A percentile compares a stretch with the other conserved stretches of the same genome.
Evolutionary conservation across 345 rosid genomes (phyloP).

Genomic region (Populus nigra): DNA sequence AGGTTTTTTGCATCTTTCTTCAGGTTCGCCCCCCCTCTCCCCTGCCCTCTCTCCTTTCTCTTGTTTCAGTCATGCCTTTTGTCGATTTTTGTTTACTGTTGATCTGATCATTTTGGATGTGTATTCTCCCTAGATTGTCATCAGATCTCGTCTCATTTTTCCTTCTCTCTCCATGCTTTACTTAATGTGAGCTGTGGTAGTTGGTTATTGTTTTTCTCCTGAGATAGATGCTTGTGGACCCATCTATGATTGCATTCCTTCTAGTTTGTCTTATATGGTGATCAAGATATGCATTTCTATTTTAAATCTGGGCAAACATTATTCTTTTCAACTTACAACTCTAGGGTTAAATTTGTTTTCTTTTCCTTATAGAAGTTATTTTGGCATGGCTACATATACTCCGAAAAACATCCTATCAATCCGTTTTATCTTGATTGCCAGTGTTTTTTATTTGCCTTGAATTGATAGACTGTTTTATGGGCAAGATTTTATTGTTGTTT

Average conservation of each 20-base stretch:
- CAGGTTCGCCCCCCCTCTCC: too few species aligned
- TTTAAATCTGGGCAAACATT: background rate
- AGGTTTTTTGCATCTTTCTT: too few species aligned
- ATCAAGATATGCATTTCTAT: background rate
- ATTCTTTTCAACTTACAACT: background rate
- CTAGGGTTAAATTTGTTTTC: background rate
- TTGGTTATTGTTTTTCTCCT: background rate
- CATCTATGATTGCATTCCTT: background rate
- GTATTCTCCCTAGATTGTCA: background rate
- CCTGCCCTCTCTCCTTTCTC: too few species aligned
- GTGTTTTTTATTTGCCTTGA: too few species aligned
- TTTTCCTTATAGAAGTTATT: constrained; percentile 11
- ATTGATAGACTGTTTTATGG: too few species aligned
- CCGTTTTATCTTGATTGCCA: too few species aligned
- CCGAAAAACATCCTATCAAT: constrained; percentile 66
- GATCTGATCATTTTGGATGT: background rate
- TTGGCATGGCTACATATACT: constrained; percentile 39
- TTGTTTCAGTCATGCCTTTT: too few species aligned
- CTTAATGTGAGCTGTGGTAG: background rate
- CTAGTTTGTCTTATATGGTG: background rate
- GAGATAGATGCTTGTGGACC: background rate
- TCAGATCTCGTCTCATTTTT: background rate
- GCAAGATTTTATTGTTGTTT: too few species aligned
- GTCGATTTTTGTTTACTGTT: background rate
- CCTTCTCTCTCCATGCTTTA: background rate